Percentiles rank a stretch among this genome's conserved stretches.
Conservation (phyloP, 1,284 basidiomycete species). For the Apiotrichum porosum region DNA sequence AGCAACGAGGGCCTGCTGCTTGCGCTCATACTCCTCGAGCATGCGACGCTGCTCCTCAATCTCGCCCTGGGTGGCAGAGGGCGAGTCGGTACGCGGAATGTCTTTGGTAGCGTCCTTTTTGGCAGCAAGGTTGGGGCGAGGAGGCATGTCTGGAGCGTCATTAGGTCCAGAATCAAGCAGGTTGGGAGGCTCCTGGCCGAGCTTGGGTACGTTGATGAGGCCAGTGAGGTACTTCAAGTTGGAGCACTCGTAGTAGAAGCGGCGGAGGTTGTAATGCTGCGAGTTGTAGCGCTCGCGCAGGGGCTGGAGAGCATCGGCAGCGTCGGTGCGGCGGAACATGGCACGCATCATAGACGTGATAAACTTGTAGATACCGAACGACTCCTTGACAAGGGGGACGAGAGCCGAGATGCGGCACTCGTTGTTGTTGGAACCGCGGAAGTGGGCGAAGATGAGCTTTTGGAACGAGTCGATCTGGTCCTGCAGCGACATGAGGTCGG, state of each 20-base stretch:
- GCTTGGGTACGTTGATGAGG: constrained; percentile 91
- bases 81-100: constrained; percentile 54
- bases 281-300: constrained; percentile 75
- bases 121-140: constrained; percentile 57
- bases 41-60: constrained; percentile 90
- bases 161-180: constrained; percentile 68
- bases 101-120: constrained; percentile 54
- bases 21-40: constrained; percentile 94
- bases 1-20: constrained; percentile 75
- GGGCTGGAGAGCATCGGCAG: constrained; percentile 77
- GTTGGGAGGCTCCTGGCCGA: constrained; percentile 93
- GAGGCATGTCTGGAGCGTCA: constrained; percentile 74
- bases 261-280: constrained; percentile 84
- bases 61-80: constrained; percentile 67
- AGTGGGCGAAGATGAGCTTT: constrained; percentile 89
- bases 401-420: constrained; percentile 91
- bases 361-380: constrained; percentile 94
- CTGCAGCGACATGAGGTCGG: constrained; percentile 89
- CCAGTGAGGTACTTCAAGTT: constrained; percentile 94
- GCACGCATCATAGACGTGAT: constrained; percentile 95
- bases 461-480: constrained; percentile 97
- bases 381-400: constrained; percentile 92
- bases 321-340: constrained; percentile 86
- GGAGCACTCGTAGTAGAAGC: constrained; percentile 97
- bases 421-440: constrained; percentile 82